phyloP scores from a whole-genome alignment of 2,329 filamentous ascomycete genomes.

The Apiospora rasikravindrae region DNA sequence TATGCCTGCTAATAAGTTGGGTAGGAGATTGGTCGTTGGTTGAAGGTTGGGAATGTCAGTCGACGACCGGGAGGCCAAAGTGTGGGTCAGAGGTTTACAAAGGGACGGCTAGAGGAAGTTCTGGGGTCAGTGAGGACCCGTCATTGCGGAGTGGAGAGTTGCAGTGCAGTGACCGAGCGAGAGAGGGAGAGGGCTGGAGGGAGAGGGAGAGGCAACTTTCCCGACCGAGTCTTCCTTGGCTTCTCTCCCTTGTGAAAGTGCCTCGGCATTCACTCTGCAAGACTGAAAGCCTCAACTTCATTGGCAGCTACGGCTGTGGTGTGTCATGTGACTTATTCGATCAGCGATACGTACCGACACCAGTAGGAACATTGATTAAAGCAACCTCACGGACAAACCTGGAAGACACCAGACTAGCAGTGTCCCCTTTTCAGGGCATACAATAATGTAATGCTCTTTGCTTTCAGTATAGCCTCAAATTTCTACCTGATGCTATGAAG shows the following conservation, averaged over 20 bases:
- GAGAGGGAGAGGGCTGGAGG: background rate
- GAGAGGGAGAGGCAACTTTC: background rate
- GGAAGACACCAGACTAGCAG: too few relatives aligned
- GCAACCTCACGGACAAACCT: too few relatives aligned
- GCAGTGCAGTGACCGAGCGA: background rate
- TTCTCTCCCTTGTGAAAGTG: conserved; percentile 11
- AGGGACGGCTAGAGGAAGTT: background rate
- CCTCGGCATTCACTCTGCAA: background rate
- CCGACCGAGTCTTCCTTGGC: background rate
- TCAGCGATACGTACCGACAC: background rate
- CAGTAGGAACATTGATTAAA: too few relatives aligned
- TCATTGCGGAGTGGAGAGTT: background rate
- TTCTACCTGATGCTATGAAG: background rate
- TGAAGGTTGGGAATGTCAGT: conserved; percentile 5
- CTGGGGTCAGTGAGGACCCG: conserved; percentile 2
- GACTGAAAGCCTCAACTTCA: background rate
- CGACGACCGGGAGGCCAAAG: background rate
- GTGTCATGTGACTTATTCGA: background rate
- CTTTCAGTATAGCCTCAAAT: background rate
- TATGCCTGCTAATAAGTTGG: background rate
- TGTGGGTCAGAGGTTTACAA: conserved; percentile 5
- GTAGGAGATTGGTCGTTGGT: background rate
- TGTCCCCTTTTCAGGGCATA: too few relatives aligned
- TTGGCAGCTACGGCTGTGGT: background rate
- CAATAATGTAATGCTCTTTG: background rate